Evolutionary conservation across 306 rosid species (phyloP).

Genomic region (Lathyrus aphaca): DNA sequence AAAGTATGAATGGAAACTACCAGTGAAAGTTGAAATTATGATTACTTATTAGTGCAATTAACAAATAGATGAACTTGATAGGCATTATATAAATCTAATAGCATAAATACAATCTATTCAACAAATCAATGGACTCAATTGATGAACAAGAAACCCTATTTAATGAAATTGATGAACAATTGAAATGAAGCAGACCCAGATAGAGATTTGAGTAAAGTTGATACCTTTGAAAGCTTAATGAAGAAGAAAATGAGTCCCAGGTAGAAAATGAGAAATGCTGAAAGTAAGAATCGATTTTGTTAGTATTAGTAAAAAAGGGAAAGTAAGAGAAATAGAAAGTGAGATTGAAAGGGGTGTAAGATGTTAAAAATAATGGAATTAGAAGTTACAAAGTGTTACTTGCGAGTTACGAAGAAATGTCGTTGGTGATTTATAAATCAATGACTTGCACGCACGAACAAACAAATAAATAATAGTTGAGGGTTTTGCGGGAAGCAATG

Average conservation of each 20-base stretch:
- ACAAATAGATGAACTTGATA: background rate
- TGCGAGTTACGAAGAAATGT: constrained; percentile 21
- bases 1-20: too few relatives aligned
- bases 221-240: constrained; percentile 39
- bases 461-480: background rate
- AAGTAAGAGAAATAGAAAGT: constrained; percentile 13
- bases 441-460: constrained; percentile 75
- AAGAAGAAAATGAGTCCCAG: constrained; percentile 11
- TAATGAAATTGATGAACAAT: constrained; percentile 18
- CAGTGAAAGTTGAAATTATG: background rate
- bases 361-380: too few relatives aligned
- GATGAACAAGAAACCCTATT: constrained; percentile 4
- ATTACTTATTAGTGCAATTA: constrained; percentile 20
- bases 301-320: background rate
- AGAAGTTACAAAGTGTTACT: too few relatives aligned
- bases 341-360: too few relatives aligned
- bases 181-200: constrained; percentile 42
- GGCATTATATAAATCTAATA: background rate
- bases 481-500: background rate
- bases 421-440: constrained; percentile 39
- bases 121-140: constrained; percentile 23
- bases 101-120: constrained; percentile 19
- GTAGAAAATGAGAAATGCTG: constrained; percentile 21
- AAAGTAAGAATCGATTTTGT: constrained; percentile 23
- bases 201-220: constrained; percentile 30